Evolutionary conservation across 2,329 filamentous ascomycete species (phyloP).

Genomic region (Fusarium napiforme): DNA sequence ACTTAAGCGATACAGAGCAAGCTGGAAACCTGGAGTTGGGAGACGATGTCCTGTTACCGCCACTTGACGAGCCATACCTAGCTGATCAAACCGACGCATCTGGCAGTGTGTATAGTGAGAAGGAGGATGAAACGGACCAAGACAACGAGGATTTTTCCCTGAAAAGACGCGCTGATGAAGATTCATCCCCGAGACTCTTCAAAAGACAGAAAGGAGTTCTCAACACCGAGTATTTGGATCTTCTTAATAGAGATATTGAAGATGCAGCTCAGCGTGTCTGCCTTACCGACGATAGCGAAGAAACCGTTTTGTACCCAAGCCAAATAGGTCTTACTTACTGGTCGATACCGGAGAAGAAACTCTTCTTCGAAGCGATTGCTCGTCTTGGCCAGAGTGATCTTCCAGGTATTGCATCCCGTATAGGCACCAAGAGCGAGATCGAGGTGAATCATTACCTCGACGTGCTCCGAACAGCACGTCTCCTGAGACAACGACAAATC

Average conservation of each 20-base stretch:
- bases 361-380: conserved; percentile 73
- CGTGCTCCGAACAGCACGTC: conserved; percentile 65
- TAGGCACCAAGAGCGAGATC: conserved; percentile 77
- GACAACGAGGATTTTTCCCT: conserved; percentile 33
- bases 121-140: conserved; percentile 15
- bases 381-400: conserved; percentile 73
- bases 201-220: conserved; percentile 59
- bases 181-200: conserved; percentile 48
- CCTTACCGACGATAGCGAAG: conserved; percentile 44
- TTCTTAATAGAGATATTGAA: conserved; percentile 69
- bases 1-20: conserved; percentile 10
- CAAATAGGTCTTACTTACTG: conserved; percentile 78
- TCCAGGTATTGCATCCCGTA: conserved; percentile 67
- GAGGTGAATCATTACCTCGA: conserved; percentile 79
- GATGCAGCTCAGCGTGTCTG: conserved; percentile 58
- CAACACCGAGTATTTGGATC: conserved; percentile 59
- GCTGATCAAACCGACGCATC: conserved; percentile 16
- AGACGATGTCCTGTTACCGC: background rate
- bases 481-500: conserved; percentile 53
- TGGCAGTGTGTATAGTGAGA: conserved; percentile 26
- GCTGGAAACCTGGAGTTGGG: conserved; percentile 22
- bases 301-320: conserved; percentile 49
- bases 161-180: conserved; percentile 47
- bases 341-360: conserved; percentile 75
- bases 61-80: background rate